phyloP scores from a whole-genome alignment of 192 early-diverging fungal species.

The Mortierella antarctica region DNA sequence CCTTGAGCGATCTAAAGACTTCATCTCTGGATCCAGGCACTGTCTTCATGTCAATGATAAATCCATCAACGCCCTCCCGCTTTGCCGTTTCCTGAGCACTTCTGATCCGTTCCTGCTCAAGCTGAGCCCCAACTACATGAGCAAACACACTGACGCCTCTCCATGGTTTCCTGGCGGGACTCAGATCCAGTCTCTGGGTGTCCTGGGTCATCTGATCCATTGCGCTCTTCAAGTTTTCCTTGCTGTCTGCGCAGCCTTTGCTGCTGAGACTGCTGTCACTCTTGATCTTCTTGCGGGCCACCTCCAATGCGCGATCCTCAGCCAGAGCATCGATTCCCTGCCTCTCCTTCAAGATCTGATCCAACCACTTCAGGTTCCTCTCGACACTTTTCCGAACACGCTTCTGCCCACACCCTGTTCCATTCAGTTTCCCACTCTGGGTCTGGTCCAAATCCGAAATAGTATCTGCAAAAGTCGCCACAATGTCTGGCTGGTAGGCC shows the following conservation, averaged over 20 bases:
- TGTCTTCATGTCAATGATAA: constrained; percentile 58
- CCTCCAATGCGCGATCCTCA: constrained; percentile 22
- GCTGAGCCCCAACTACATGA: constrained; percentile 56
- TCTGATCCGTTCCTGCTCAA: constrained; percentile 58
- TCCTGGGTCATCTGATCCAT: background rate
- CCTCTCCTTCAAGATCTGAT: constrained; percentile 41
- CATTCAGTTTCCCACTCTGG: background rate
- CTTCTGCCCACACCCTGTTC: constrained; percentile 46
- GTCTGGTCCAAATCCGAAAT: constrained; percentile 46
- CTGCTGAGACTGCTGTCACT: background rate
- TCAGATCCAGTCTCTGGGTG: background rate
- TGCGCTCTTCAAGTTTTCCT: background rate
- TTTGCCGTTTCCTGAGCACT: constrained; percentile 59
- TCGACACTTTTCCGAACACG: constrained; percentile 60
- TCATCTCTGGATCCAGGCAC: constrained; percentile 45
- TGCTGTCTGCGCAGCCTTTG: background rate
- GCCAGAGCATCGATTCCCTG: constrained; percentile 31
- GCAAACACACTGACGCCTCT: constrained; percentile 59
- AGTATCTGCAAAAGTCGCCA: constrained; percentile 55
- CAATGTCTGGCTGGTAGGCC: constrained; percentile 61
- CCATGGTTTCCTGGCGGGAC: constrained; percentile 15
- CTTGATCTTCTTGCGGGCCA: constrained; percentile 42
- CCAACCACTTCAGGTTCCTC: constrained; percentile 62
- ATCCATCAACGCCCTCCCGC: constrained; percentile 62
- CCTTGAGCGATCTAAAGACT: constrained; percentile 52